Base-by-base conservation (phyloP, 1,139 yeast species). In the Debaryomycetaceae sp. region DNA sequence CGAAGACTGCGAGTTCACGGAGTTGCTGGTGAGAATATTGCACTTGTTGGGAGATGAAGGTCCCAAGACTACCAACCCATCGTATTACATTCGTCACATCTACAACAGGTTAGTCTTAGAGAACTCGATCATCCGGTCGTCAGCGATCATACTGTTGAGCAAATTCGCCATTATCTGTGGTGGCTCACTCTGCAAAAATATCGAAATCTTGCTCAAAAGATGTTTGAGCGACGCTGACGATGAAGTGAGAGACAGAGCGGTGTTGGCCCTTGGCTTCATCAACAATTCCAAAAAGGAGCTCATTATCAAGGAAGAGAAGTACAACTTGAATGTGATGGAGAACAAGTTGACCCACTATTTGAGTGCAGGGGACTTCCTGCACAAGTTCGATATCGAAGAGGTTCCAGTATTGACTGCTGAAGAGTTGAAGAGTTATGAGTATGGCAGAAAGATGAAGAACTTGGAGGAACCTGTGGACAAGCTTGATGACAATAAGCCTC, bases 221-320 rank as follows among this genome's bases (percentile, higher is more conserved):
- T 88, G 95, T 46, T 72, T 84, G 47, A 84, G 78, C 43, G 99
- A 91, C 59, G 75, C 71, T 28, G 96, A 91, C 53, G 98, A 91
- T 58, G 99, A 91, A 61, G 98, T 93, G 23, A 85, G 99, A 65
- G 99, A 91, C 56, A 80, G 99, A 53, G 96, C 98, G 6, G 86
- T 95, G 2, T 68, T 91, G 43, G 80, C 95, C 3, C 67, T 89
- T 51, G 73, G 76, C 42, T 75, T 89, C 41, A 73, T 86, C 37
- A 69, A 66, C 25, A 56, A 64, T 35, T 62, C 70, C 24, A 62
- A 68, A 31, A 73, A 72, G 34, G 59, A 68, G 26, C 75, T 82
- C 43, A 70, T 86, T 42, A 75, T 81, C 36, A 83, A 89, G 30
- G 74, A 76, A 34, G 68, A 78, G 35, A 75, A 73, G 41, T 88